Conservation (phyloP, 2,329 filamentous ascomycete species). For the Penicillium digitatum region DNA sequence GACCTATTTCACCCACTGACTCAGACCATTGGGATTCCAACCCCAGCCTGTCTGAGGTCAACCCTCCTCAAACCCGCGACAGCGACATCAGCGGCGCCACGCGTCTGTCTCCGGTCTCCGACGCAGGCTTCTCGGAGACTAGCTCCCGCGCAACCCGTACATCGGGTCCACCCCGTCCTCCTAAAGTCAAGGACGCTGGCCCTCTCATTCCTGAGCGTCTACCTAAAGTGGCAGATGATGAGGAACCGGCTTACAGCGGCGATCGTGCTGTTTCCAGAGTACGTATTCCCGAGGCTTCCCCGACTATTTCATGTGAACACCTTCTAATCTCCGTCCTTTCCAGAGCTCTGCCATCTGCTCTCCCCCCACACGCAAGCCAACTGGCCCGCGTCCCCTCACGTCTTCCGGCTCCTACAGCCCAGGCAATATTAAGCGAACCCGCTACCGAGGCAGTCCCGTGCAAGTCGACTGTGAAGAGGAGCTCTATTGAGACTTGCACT, state of each 20-base stretch:
- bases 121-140: constrained; percentile 44
- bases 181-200: constrained; percentile 55
- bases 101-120: constrained; percentile 46
- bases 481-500: constrained; percentile 29
- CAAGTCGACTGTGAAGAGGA: constrained; percentile 39
- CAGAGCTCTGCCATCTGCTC: constrained; percentile 35
- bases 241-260: constrained; percentile 34
- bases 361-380: constrained; percentile 44
- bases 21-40: constrained; percentile 48
- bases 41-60: constrained; percentile 37
- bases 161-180: constrained; percentile 48
- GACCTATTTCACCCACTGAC: constrained; percentile 37
- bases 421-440: constrained; percentile 35
- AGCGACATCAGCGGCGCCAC: constrained; percentile 38
- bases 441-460: constrained; percentile 41
- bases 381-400: constrained; percentile 46
- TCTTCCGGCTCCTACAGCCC: constrained; percentile 37
- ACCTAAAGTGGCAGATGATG: constrained; percentile 37
- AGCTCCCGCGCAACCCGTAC: constrained; percentile 35
- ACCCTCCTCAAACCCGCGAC: constrained; percentile 33
- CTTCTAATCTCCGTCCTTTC: constrained; percentile 1
- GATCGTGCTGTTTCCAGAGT: constrained; percentile 42
- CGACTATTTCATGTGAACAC: background rate
- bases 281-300: constrained; percentile 10
- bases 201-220: constrained; percentile 55